These are phyloP conservation scores for Jaltomata sinuosa DNA, from an alignment of 257 asterid genomes.

Conservation along the genomic window DNA sequence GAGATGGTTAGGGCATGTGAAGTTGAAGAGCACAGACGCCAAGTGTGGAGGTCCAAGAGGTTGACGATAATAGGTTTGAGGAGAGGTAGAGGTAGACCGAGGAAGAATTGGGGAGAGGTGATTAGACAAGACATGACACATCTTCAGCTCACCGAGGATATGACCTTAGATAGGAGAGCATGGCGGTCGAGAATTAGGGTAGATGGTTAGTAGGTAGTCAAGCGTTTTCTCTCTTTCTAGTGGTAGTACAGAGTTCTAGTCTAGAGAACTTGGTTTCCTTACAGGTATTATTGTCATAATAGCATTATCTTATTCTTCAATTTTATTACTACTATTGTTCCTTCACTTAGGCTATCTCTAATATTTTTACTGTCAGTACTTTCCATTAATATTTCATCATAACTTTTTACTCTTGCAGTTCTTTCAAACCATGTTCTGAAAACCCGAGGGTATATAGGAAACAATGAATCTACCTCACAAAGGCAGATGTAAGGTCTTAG, in stretches of 20 bases:
- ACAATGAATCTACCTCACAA: too few relatives aligned
- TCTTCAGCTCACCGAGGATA: too few relatives aligned
- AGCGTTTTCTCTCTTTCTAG: neutral
- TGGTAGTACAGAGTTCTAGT: neutral
- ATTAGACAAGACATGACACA: neutral
- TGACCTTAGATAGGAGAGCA: neutral
- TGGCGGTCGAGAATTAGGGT: neutral
- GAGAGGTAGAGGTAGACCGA: neutral
- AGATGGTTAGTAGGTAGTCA: neutral
- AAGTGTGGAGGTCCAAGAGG: neutral
- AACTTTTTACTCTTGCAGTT: neutral
- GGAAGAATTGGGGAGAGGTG: neutral
- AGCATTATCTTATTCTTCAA: too few relatives aligned
- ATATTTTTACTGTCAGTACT: too few relatives aligned
- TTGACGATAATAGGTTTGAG: too few relatives aligned
- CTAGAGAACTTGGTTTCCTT: neutral
- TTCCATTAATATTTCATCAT: neutral
- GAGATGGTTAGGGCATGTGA: neutral
- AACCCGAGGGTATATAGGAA: neutral
- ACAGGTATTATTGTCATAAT: too few relatives aligned
- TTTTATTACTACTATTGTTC: too few relatives aligned
- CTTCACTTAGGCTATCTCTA: too few relatives aligned
- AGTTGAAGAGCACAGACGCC: too few relatives aligned
- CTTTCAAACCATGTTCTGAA: neutral
- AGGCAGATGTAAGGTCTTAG: too few relatives aligned